Conservation (phyloP, 2,329 filamentous ascomycete species). For the Dothideomycetes sp. region DNA sequence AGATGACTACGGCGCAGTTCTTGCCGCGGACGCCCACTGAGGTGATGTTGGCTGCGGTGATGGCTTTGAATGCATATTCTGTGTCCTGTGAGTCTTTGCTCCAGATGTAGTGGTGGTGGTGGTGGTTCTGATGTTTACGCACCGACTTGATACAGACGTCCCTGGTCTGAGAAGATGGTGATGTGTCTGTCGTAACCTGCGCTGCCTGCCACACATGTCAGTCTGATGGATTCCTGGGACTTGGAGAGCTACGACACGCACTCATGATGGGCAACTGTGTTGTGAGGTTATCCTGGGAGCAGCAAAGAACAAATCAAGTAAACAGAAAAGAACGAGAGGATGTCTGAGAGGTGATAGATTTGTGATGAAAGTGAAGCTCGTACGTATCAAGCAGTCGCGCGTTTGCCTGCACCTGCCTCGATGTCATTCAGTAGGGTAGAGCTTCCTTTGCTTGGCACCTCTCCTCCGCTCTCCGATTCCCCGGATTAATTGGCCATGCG, state of each 20-base stretch:
- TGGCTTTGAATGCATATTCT: conserved; percentile 99
- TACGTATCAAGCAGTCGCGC: conserved; percentile 1
- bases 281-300: background rate
- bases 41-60: conserved; percentile 98
- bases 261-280: conserved; percentile 10
- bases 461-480: conserved; percentile 2
- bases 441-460: conserved; percentile 9
- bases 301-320: background rate
- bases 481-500: too few relatives aligned
- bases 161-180: conserved; percentile 99
- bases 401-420: conserved; percentile 6
- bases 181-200: conserved; percentile 97
- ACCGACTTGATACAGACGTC: conserved; percentile 99
- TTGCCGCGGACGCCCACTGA: conserved; percentile 93
- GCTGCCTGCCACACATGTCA: conserved; percentile 47
- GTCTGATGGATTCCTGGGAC: background rate
- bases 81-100: conserved; percentile 16
- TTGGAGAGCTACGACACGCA: conserved; percentile 1
- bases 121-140: conserved; percentile 36
- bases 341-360: background rate
- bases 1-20: conserved; percentile 91
- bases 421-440: background rate
- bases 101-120: conserved; percentile 14
- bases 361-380: conserved; percentile 9
- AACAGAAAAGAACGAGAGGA: background rate